These are phyloP conservation scores for Claviceps paspali DNA, from an alignment of 2,329 filamentous ascomycete genomes.

Conservation along the genomic window DNA sequence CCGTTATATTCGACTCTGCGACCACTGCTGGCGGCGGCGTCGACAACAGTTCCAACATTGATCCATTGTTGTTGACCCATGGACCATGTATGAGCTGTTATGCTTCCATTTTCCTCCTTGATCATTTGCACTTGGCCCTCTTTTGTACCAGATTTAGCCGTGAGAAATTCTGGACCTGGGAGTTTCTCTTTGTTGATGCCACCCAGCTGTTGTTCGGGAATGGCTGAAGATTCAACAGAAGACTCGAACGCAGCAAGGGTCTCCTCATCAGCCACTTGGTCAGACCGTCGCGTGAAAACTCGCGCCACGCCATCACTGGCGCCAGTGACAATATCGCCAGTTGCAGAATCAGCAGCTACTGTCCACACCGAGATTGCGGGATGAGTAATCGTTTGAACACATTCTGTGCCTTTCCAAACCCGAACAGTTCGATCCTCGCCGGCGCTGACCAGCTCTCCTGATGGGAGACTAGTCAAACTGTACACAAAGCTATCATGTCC, in stretches of 20 bases:
- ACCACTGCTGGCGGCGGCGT: constrained; percentile 69
- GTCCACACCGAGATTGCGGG: constrained; percentile 94
- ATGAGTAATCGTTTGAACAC: constrained; percentile 90
- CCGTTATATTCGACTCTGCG: constrained; percentile 64
- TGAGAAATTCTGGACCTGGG: constrained; percentile 75
- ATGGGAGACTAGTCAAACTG: constrained; percentile 59
- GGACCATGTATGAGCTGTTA: constrained; percentile 86
- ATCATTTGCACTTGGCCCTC: constrained; percentile 95
- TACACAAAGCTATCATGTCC: constrained; percentile 97
- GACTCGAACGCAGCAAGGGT: constrained; percentile 64
- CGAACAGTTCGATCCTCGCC: constrained; percentile 90
- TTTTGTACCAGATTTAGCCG: constrained; percentile 73
- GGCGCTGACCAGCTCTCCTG: constrained; percentile 77
- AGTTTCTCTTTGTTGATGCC: constrained; percentile 84
- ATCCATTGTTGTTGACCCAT: constrained; percentile 57
- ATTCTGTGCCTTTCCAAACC: constrained; percentile 71
- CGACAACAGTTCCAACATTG: constrained; percentile 86
- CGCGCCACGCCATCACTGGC: constrained; percentile 78
- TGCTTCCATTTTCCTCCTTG: constrained; percentile 60
- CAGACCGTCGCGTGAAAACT: constrained; percentile 61
- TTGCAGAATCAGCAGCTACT: constrained; percentile 67
- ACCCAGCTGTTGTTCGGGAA: constrained; percentile 72
- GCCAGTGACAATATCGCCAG: constrained; percentile 84
- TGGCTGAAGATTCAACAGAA: constrained; percentile 66
- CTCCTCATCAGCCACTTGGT: constrained; percentile 54